Evolutionary conservation across 331 rosid species (phyloP).

Genomic region (Quercus phellos): DNA sequence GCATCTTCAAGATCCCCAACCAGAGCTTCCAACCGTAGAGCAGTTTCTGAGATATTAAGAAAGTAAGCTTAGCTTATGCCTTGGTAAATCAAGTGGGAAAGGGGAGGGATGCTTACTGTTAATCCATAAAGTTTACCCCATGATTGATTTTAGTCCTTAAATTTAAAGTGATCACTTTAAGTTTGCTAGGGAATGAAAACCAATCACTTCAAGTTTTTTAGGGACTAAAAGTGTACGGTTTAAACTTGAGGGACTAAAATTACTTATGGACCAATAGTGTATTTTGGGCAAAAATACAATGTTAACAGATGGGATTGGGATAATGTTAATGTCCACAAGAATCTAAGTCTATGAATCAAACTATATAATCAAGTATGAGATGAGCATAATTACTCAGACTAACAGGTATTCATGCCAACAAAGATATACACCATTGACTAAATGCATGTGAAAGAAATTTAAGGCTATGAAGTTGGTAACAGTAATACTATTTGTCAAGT

Average conservation of each 20-base stretch:
- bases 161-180: rapidly evolving
- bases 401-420: background rate
- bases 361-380: background rate
- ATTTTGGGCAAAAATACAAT: background rate
- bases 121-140: no score
- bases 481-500: background rate
- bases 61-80: constrained; percentile 32
- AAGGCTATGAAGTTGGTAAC: background rate
- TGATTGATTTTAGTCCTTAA: no score
- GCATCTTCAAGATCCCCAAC: constrained; percentile 89
- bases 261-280: no score
- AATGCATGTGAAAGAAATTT: background rate
- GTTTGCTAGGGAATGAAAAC: rapidly evolving
- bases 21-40: constrained; percentile 68
- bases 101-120: no score
- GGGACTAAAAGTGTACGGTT: no score
- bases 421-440: background rate
- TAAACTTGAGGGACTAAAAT: no score
- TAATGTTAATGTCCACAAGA: background rate
- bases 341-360: background rate
- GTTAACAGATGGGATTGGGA: background rate
- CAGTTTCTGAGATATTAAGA: constrained; percentile 58
- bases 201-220: no score
- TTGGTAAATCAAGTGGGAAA: background rate
- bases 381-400: background rate